Conservation (phyloP, 768 basidiomycete genomes). For the Kwoniella botswanensis region DNA sequence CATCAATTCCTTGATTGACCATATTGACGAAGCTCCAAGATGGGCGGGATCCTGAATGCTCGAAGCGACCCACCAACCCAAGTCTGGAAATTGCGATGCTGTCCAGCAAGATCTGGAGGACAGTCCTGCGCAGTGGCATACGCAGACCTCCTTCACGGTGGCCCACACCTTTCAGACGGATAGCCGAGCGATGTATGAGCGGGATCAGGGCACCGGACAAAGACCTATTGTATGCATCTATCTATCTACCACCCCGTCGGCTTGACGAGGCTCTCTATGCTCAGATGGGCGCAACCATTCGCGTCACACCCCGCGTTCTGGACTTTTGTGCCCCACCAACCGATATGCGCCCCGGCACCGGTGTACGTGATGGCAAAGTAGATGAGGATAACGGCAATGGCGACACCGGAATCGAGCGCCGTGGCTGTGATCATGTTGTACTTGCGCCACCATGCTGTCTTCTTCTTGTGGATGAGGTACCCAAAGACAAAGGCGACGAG, state of each 20-base stretch:
- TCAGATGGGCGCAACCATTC: background rate
- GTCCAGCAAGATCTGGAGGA: no score
- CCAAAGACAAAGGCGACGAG: background rate
- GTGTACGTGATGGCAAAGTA: conserved; percentile 2
- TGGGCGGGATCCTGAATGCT: no score
- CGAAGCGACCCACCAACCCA: no score
- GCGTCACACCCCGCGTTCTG: background rate
- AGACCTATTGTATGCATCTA: background rate
- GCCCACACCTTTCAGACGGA: no score
- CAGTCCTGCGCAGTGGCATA: no score
- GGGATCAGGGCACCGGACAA: no score
- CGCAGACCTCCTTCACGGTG: no score
- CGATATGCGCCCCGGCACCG: background rate
- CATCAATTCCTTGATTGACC: no score
- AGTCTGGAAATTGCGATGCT: no score
- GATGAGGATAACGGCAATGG: conserved; percentile 1
- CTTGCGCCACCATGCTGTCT: background rate
- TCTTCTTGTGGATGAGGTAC: conserved; percentile 2
- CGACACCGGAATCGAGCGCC: background rate
- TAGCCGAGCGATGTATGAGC: no score
- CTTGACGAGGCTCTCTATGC: background rate
- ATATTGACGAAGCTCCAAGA: no score
- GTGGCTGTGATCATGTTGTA: background rate
- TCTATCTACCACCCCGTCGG: background rate
- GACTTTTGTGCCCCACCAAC: background rate